Percentiles rank a stretch among this genome's conserved stretches.
These are phyloP conservation scores for Phellopilus nigrolimitatus DNA, from an alignment of 1,284 basidiomycete species.

Conservation along the genomic window DNA sequence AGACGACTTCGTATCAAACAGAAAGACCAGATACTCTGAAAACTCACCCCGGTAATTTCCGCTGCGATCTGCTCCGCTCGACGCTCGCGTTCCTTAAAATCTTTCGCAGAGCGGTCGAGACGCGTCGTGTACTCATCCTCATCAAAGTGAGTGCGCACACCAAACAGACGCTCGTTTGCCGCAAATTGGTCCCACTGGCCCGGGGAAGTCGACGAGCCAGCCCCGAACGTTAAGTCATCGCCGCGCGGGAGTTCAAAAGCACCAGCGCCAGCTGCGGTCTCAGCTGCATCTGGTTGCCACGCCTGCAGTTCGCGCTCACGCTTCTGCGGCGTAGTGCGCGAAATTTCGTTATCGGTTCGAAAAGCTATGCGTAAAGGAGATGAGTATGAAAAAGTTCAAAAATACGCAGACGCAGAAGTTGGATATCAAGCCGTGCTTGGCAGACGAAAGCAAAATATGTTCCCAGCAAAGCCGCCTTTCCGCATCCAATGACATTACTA, in stretches of 20 bases:
- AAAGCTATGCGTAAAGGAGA: constrained; percentile 49
- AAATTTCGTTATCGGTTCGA: constrained; percentile 87
- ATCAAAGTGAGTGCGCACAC: constrained; percentile 87
- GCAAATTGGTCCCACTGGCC: constrained; percentile 93
- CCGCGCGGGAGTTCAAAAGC: constrained; percentile 29
- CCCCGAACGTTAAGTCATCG: constrained; percentile 69
- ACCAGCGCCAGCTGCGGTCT: constrained; percentile 20
- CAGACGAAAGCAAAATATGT: no score
- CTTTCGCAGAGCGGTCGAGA: constrained; percentile 79
- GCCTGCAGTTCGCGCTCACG: constrained; percentile 82
- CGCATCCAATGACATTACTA: no score
- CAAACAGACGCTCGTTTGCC: constrained; percentile 90
- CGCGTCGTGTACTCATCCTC: constrained; percentile 96
- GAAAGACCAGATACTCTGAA: neutral
- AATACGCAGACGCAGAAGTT: no score
- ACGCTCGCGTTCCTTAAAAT: constrained; percentile 86
- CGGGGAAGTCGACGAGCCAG: constrained; percentile 37
- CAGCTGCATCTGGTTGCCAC: constrained; percentile 51
- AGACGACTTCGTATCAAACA: constrained; percentile 31
- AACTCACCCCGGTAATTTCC: constrained; percentile 81
- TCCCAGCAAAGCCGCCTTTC: no score
- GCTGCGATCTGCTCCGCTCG: constrained; percentile 86
- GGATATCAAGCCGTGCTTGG: no score
- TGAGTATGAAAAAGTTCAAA: no score
- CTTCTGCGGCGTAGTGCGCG: constrained; percentile 44